phyloP scores from a whole-genome alignment of 306 rosid species.

The Oxytropis ochrocephala region DNA sequence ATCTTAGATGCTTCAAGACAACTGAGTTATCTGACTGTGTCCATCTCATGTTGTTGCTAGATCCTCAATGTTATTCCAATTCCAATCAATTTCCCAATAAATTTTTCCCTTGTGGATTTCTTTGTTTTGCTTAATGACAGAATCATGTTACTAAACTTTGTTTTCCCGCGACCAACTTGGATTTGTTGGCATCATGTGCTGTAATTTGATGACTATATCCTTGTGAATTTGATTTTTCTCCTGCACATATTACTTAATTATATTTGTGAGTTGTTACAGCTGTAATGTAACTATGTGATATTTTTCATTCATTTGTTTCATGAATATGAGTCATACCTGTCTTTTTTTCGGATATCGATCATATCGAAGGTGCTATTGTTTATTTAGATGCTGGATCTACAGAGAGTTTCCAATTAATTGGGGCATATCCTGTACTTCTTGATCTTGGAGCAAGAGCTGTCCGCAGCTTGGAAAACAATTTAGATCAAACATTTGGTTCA shows the following conservation, averaged over 20 bases:
- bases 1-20: no score
- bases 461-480: slow-evolving; percentile 63
- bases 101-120: neutral
- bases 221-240: neutral
- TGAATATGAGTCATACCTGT: neutral
- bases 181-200: neutral
- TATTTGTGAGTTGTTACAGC: no score
- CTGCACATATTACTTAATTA: neutral
- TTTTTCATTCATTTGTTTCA: neutral
- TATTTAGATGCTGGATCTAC: slow-evolving; percentile 77
- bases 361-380: slow-evolving; percentile 62
- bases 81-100: neutral
- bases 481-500: no score
- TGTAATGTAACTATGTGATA: neutral
- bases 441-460: slow-evolving; percentile 62
- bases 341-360: slow-evolving; percentile 59
- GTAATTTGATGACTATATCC: neutral
- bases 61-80: neutral
- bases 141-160: neutral
- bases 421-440: slow-evolving; percentile 61
- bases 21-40: neutral
- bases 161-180: neutral
- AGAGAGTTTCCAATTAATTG: slow-evolving; percentile 71
- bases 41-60: neutral
- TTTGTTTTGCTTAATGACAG: neutral